These are phyloP conservation scores for Exserohilum turcica DNA, from an alignment of 2,329 filamentous ascomycete genomes.

Conservation along the genomic window DNA sequence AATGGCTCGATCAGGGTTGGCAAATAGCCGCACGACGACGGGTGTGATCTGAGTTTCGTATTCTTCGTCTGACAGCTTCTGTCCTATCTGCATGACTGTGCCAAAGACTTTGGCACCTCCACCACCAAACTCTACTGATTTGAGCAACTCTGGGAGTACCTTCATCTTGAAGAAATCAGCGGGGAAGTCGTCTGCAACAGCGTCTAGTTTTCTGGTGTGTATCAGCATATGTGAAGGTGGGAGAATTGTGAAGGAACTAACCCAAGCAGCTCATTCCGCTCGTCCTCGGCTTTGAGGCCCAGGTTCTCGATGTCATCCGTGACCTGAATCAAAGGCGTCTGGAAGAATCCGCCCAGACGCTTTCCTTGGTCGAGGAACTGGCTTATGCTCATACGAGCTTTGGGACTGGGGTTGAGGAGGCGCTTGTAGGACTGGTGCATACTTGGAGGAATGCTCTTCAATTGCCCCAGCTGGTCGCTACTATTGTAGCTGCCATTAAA, in stretches of 20 bases:
- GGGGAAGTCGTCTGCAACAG: constrained; percentile 89
- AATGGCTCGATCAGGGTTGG: constrained; percentile 88
- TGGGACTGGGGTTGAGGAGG: constrained; percentile 85
- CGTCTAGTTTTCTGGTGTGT: constrained; percentile 69
- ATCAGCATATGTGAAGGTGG: constrained; percentile 14
- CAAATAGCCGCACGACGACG: constrained; percentile 83
- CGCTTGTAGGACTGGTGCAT: constrained; percentile 94
- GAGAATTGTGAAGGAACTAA: constrained; percentile 29
- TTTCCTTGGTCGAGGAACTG: constrained; percentile 90
- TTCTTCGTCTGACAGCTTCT: constrained; percentile 86
- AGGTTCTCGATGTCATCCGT: constrained; percentile 92
- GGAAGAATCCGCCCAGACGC: constrained; percentile 83
- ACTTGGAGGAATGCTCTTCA: constrained; percentile 79
- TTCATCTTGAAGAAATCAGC: constrained; percentile 99
- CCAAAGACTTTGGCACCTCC: constrained; percentile 89
- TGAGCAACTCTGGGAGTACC: constrained; percentile 91
- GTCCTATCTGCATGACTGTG: constrained; percentile 87
- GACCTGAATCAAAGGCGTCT: constrained; percentile 88
- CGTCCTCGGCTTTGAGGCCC: constrained; percentile 81
- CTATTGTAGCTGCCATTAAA: constrained; percentile 86
- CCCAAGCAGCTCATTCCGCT: constrained; percentile 84
- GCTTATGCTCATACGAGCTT: constrained; percentile 79
- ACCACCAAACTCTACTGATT: constrained; percentile 97
- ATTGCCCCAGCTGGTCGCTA: constrained; percentile 79
- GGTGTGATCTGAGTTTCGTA: constrained; percentile 84